Conservation (phyloP, 2,329 filamentous ascomycete species). For the Coniochaeta prunicola region DNA sequence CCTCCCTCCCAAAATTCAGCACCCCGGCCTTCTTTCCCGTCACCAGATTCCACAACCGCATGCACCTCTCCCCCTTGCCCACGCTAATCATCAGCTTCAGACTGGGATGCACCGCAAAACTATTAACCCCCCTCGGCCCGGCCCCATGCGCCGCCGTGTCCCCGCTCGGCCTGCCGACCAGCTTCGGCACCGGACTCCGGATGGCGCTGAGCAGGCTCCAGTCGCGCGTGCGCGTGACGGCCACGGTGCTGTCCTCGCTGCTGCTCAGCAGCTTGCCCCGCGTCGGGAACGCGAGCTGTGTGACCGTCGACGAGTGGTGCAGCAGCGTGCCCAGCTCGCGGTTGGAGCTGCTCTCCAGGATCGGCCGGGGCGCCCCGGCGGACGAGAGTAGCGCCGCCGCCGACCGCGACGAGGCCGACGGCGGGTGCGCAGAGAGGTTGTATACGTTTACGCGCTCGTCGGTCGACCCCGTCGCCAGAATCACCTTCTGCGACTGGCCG, state of each 20-base stretch:
- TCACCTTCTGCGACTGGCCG: conserved; percentile 69
- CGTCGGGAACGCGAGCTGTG: conserved; percentile 72
- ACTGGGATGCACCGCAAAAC: conserved; percentile 91
- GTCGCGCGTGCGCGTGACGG: conserved; percentile 79
- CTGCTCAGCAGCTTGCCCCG: conserved; percentile 82
- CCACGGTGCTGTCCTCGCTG: conserved; percentile 86
- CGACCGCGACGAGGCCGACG: conserved; percentile 33
- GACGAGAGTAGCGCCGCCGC: conserved; percentile 54
- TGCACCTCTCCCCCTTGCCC: conserved; percentile 79
- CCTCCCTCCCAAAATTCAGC: conserved; percentile 69
- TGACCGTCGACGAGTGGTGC: conserved; percentile 80
- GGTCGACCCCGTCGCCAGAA: conserved; percentile 84
- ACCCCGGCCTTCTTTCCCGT: conserved; percentile 94
- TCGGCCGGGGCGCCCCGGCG: conserved; percentile 58
- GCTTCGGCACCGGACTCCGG: conserved; percentile 79
- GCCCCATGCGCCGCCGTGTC: conserved; percentile 81
- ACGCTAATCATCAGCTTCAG: conserved; percentile 96
- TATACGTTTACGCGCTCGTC: conserved; percentile 96
- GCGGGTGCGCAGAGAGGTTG: conserved; percentile 68
- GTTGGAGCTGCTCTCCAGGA: conserved; percentile 80
- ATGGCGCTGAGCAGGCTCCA: conserved; percentile 84
- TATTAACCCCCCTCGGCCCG: conserved; percentile 82
- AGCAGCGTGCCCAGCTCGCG: conserved; percentile 79
- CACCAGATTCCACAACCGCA: conserved; percentile 94
- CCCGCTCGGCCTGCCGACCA: conserved; percentile 72